Evolutionary conservation across 805 yeast species (phyloP), one percentile per base, ranked within the genome.

Genomic region (Cyberlindnera americana): DNA sequence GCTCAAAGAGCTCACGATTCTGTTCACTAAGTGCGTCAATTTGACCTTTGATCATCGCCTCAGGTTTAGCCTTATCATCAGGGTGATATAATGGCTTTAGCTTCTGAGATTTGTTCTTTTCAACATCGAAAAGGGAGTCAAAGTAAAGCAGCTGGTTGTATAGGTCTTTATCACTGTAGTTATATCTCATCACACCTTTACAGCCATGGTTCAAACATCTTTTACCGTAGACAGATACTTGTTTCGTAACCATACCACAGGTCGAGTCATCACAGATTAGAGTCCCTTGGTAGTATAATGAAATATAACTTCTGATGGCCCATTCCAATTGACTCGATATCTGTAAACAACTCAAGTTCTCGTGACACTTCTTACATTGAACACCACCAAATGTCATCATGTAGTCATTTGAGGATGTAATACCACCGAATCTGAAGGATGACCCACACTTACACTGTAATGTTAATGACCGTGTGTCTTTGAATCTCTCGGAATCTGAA

Each of bases 71-170:
- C 34, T 46, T 50, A 40, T 58, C 67, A 18, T 61, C 66, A 9
- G 59, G 47, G 13, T 62, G 60, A 37, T 71, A 67, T 14, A 82
- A 58, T 0, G 86, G 83, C 51, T 77, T 77, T 53, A 84, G 55
- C 46, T 61, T 58, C 33, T 67, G 66, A 38, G 61, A 67, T 62
- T 81, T 84, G 36, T 86, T 88, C 60, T 83, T 83, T 40, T 83
- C 89, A 29, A 80, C 78, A 59, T 90, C 93, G 61, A 91, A 93
- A 21, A 93, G 58, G 3, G 89, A 75, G 46, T 77, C 79, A 50
- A 85, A 77, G 56, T 87, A 91, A 31, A 85, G 69, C 49, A 93
- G 66, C 63, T 93, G 98, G 54, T 86, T 86, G 68, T 90, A 91
- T 28, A 93, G 69, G 37, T 78, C 82, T 56, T 82, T 83, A 59